Percentiles rank a stretch among this genome's conserved stretches.
Evolutionary conservation across 2,329 filamentous ascomycete species (phyloP).

Genomic region (Tolypocladium endophyticum): DNA sequence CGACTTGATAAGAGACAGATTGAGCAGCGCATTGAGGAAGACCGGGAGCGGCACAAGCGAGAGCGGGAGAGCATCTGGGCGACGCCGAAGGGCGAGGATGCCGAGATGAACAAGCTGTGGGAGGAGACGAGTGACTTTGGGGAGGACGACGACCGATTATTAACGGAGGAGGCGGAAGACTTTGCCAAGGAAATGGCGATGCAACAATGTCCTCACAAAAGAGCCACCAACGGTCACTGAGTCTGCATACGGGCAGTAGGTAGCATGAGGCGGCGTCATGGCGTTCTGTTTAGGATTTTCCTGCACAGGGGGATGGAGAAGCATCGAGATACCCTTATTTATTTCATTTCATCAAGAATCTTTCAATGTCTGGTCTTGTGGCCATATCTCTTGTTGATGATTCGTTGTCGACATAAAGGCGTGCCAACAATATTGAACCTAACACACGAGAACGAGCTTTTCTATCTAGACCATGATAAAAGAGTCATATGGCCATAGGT

Average conservation of each 20-base stretch:
- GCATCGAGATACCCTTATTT: constrained; percentile 17
- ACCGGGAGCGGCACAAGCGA: constrained; percentile 87
- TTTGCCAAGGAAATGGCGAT: constrained; percentile 31
- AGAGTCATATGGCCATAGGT: background rate
- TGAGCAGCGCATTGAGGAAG: constrained; percentile 94
- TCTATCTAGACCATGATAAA: background rate
- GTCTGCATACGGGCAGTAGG: background rate
- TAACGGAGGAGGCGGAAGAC: constrained; percentile 59
- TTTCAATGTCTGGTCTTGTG: too few species aligned
- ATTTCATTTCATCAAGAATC: background rate
- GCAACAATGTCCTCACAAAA: constrained; percentile 28
- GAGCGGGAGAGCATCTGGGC: constrained; percentile 91
- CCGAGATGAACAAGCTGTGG: constrained; percentile 73
- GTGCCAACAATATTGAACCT: constrained; percentile 4
- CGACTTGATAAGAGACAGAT: constrained; percentile 75
- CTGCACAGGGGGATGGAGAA: constrained; percentile 8
- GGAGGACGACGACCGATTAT: constrained; percentile 72
- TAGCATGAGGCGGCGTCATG: constrained; percentile 19
- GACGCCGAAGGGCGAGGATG: constrained; percentile 49
- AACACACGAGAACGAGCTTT: background rate
- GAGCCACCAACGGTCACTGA: constrained; percentile 18
- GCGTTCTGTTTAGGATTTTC: constrained; percentile 1
- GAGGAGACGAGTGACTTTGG: constrained; percentile 79
- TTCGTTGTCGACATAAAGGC: background rate
- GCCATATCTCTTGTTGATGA: background rate